These are phyloP conservation scores for Paracorniculantispora psalliotae DNA, from an alignment of 2,329 filamentous ascomycete genomes.

Conservation along the genomic window DNA sequence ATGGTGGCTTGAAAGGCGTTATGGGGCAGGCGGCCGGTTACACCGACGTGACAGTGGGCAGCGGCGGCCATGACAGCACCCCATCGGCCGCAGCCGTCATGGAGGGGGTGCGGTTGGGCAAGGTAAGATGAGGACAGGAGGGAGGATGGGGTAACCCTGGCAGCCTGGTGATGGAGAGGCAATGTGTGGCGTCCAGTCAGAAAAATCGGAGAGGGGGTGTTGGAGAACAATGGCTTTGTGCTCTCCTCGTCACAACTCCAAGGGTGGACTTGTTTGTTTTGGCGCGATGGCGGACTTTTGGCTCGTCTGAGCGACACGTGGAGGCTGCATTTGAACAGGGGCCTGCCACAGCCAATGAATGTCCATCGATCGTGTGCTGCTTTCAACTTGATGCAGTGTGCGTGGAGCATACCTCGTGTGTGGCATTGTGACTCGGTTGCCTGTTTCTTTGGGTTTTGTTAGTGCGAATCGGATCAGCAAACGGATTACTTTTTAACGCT, in stretches of 20 bases:
- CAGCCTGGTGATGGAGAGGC: not conserved
- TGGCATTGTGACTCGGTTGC: not conserved
- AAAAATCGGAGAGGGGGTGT: not conserved
- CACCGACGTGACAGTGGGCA: not conserved
- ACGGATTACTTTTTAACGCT: not conserved
- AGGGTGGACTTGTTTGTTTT: too few species aligned
- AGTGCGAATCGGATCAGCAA: conserved; percentile 11
- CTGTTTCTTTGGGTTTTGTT: not conserved
- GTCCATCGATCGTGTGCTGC: not conserved
- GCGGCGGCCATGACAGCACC: not conserved
- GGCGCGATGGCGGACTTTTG: not conserved
- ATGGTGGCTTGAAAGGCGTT: not conserved
- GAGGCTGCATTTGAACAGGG: not conserved
- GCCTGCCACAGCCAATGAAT: not conserved
- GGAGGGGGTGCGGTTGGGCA: not conserved
- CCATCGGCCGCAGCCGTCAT: not conserved
- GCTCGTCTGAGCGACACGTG: not conserved
- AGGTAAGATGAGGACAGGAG: not conserved
- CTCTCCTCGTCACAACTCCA: too few species aligned
- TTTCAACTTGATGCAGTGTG: not conserved
- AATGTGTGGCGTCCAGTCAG: not conserved
- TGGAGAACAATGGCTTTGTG: not conserved
- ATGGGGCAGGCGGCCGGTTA: not conserved
- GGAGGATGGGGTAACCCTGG: not conserved
- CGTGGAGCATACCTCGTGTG: not conserved